Evolutionary conservation across 768 basidiomycete genomes (phyloP).

Genomic region (Roridomyces roridus): DNA sequence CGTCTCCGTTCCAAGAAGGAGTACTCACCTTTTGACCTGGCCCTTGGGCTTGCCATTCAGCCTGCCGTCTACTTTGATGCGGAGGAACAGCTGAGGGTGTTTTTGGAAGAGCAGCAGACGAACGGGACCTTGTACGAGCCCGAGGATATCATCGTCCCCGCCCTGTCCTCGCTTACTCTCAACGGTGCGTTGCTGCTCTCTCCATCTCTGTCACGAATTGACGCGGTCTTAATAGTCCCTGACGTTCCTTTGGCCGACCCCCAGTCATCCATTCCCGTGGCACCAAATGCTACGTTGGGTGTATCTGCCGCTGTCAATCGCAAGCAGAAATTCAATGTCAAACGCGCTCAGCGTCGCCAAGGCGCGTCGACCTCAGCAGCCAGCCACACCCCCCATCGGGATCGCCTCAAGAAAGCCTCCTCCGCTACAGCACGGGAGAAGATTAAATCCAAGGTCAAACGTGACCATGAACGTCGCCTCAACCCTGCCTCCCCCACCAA

Average conservation of each 20-base stretch:
- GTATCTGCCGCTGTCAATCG: too few relatives aligned
- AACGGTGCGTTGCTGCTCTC: too few relatives aligned
- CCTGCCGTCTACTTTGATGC: neutral
- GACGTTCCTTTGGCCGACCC: too few relatives aligned
- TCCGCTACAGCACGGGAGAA: neutral
- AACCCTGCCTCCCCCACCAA: neutral
- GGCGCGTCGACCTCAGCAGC: neutral
- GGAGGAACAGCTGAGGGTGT: neutral
- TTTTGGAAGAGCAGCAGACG: neutral
- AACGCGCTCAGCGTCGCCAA: too few relatives aligned
- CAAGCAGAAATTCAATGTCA: too few relatives aligned
- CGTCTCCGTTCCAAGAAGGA: neutral
- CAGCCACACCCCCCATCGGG: too few relatives aligned
- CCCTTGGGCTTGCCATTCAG: neutral
- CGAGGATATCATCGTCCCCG: neutral
- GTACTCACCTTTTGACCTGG: conserved; percentile 3
- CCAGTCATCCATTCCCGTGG: too few relatives aligned
- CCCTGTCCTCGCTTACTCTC: neutral
- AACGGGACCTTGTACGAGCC: neutral
- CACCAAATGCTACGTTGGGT: too few relatives aligned
- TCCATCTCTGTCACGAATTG: too few relatives aligned
- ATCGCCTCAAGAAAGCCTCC: neutral
- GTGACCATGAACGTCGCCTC: neutral
- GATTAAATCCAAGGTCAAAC: neutral
- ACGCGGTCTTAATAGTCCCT: too few relatives aligned